Evolutionary conservation across 768 basidiomycete genomes (phyloP).

Genomic region (Sutorius australiensis): DNA sequence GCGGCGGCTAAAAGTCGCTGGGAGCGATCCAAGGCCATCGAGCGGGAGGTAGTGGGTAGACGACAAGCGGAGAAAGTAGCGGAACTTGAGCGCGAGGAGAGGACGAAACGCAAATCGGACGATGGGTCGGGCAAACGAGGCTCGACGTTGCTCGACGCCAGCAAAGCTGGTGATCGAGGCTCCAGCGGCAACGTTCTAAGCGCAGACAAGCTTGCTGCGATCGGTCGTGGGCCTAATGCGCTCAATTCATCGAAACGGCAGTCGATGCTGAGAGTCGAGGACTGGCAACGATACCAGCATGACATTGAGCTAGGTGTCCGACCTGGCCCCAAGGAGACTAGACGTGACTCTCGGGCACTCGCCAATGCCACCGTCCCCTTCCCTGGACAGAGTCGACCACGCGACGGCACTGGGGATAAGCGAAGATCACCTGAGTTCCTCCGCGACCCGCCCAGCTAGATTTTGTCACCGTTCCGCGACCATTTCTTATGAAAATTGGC

Average conservation of each 20-base stretch:
- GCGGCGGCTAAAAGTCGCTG: constrained; percentile 75
- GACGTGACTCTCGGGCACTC: constrained; percentile 23
- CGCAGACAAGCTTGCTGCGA: constrained; percentile 53
- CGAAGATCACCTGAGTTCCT: constrained; percentile 31
- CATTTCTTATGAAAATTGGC: not conserved
- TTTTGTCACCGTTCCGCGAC: not conserved
- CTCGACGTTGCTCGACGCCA: constrained; percentile 27
- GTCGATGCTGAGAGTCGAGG: constrained; percentile 79
- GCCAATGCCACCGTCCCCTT: constrained; percentile 30
- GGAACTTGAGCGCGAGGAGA: constrained; percentile 47
- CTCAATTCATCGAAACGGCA: constrained; percentile 54
- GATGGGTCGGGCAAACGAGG: constrained; percentile 39
- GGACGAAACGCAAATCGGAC: constrained; percentile 41
- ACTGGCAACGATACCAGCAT: constrained; percentile 76
- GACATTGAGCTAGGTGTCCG: constrained; percentile 37
- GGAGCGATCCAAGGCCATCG: constrained; percentile 71
- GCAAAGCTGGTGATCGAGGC: constrained; percentile 36
- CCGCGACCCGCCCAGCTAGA: constrained; percentile 42
- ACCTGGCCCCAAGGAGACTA: constrained; percentile 18
- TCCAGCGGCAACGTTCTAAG: constrained; percentile 40
- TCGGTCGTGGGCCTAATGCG: constrained; percentile 28
- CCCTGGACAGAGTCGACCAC: constrained; percentile 27
- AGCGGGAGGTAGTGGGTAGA: constrained; percentile 69
- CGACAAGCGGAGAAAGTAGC: constrained; percentile 69
- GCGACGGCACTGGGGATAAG: constrained; percentile 22